Evolutionary conservation across 345 rosid genomes (phyloP).

Genomic region (Lumnitzera littorea): DNA sequence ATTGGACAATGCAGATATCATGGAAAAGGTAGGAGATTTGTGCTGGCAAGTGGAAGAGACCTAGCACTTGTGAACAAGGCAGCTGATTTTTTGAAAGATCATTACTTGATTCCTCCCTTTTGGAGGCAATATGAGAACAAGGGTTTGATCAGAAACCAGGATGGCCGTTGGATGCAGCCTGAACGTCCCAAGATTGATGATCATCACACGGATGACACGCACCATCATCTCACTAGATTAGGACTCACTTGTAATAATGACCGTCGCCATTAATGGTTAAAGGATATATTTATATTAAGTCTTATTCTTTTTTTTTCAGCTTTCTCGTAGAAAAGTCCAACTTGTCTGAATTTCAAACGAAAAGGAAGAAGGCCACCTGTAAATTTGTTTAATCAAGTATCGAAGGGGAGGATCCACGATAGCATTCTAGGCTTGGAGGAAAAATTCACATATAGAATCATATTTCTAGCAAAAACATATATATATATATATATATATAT

Average conservation of each 20-base stretch:
- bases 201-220: constrained; percentile 49
- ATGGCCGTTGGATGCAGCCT: constrained; percentile 76
- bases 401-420: too few species aligned
- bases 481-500: too few species aligned
- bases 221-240: constrained; percentile 37
- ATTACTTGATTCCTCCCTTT: constrained; percentile 63
- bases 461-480: too few species aligned
- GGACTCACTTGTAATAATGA: constrained; percentile 13
- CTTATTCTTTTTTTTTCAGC: too few species aligned
- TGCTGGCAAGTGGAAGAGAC: constrained; percentile 63
- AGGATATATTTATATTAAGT: too few species aligned
- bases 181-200: constrained; percentile 68
- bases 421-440: too few species aligned
- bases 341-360: too few species aligned
- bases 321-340: too few species aligned
- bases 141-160: constrained; percentile 54
- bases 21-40: constrained; percentile 67
- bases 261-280: too few species aligned
- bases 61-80: constrained; percentile 81
- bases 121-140: constrained; percentile 85
- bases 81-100: constrained; percentile 64
- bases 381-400: too few species aligned
- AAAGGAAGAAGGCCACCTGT: too few species aligned
- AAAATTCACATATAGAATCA: too few species aligned
- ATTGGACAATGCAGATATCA: constrained; percentile 37